Evolutionary conservation across 441 rosid species (phyloP).

Genomic region (Syzygium malaccense): DNA sequence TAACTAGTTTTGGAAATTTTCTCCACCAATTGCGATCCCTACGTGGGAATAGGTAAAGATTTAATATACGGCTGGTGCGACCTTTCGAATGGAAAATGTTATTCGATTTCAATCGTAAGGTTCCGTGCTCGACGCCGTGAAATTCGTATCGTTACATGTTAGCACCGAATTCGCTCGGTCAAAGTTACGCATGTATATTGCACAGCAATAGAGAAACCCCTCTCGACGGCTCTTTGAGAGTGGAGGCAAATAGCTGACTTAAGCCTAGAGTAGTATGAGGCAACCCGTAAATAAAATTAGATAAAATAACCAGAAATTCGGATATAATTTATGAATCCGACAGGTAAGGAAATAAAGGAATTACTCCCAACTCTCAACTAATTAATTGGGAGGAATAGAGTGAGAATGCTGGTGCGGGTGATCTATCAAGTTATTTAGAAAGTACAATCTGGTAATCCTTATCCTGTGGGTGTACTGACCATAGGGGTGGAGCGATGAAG

Average conservation of each 20-base stretch:
- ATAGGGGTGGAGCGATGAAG: background rate
- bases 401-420: background rate
- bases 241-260: background rate
- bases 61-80: fast-evolving
- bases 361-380: no score
- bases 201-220: background rate
- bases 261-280: background rate
- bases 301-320: background rate
- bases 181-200: background rate
- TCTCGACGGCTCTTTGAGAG: background rate
- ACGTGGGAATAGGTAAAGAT: background rate
- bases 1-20: background rate
- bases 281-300: background rate
- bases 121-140: background rate
- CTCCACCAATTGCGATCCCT: background rate
- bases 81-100: background rate
- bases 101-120: background rate
- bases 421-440: background rate
- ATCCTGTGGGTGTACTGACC: background rate
- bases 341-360: background rate
- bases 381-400: background rate
- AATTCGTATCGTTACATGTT: background rate
- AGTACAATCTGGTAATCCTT: background rate
- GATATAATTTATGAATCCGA: background rate
- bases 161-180: fast-evolving